A percentile compares a stretch with the other conserved stretches of the same genome.
Evolutionary conservation across 345 rosid genomes (phyloP).

Genomic region (Camelina hispida): DNA sequence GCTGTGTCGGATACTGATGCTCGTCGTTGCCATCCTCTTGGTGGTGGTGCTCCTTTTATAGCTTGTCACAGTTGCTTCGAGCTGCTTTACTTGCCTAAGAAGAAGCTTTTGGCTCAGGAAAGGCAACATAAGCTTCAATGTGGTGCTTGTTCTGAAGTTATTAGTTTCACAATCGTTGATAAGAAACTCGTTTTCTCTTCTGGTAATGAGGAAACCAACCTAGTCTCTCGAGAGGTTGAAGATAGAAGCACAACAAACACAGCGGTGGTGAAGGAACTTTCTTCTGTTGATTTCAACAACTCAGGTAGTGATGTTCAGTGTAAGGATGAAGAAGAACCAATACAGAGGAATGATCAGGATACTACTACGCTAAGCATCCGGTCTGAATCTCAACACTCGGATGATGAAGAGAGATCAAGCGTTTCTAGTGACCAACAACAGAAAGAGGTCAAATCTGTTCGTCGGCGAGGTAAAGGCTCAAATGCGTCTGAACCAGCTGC

Average conservation of each 20-base stretch:
- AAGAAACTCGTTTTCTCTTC: conserved; percentile 53
- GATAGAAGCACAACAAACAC: conserved; percentile 30
- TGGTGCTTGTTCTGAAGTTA: conserved; percentile 60
- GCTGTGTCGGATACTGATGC: conserved; percentile 46
- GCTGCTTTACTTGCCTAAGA: conserved; percentile 59
- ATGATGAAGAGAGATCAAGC: conserved; percentile 41
- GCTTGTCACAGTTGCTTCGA: conserved; percentile 68
- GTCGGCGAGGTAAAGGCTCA: conserved; percentile 27
- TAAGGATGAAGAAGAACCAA: conserved; percentile 39
- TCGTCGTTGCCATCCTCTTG: conserved; percentile 53
- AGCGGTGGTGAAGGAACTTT: conserved; percentile 24
- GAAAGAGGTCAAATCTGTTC: conserved; percentile 40
- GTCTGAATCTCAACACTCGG: conserved; percentile 46
- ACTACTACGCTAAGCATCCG: conserved; percentile 27
- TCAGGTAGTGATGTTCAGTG: conserved; percentile 21
- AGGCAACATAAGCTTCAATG: conserved; percentile 58
- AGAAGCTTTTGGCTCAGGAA: conserved; percentile 45
- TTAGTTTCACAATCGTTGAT: conserved; percentile 46
- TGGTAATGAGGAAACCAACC: conserved; percentile 37
- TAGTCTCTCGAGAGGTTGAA: conserved; percentile 17
- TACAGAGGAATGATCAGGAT: conserved; percentile 24
- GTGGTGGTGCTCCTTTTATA: conserved; percentile 74
- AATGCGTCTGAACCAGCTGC: conserved; percentile 23
- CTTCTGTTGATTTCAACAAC: conserved; percentile 34
- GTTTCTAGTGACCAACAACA: conserved; percentile 34